Conservation (phyloP, 345 rosid species). For the Citrus australasica region DNA sequence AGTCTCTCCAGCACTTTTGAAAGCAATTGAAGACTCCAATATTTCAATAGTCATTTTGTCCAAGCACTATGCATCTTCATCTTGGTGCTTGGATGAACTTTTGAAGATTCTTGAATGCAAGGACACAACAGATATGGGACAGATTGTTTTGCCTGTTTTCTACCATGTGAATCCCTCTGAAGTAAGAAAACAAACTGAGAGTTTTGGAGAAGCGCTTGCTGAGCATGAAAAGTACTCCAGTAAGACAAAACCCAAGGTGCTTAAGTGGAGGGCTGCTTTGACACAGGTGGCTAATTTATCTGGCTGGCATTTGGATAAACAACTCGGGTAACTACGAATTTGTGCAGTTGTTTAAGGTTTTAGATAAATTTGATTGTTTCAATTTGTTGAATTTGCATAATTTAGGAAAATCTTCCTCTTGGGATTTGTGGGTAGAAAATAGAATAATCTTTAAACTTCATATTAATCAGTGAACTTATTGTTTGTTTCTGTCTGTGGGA, state of each 20-base stretch:
- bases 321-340: background rate
- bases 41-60: background rate
- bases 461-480: too few species aligned
- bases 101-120: background rate
- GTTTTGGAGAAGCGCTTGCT: background rate
- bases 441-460: background rate
- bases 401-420: background rate
- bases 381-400: background rate
- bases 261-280: background rate
- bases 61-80: background rate
- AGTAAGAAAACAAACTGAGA: background rate
- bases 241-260: background rate
- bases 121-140: background rate
- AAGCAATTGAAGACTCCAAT: background rate
- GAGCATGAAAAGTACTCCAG: background rate
- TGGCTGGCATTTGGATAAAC: background rate
- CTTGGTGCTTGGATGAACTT: slow-evolving; percentile 1
- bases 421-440: background rate
- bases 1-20: background rate
- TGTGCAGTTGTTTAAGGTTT: background rate
- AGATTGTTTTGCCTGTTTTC: slow-evolving; percentile 5
- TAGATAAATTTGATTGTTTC: background rate
- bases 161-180: background rate
- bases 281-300: background rate
- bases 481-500: background rate